phyloP scores from a whole-genome alignment of 192 early-diverging fungal species.

The Radiomyces spectabilis region DNA sequence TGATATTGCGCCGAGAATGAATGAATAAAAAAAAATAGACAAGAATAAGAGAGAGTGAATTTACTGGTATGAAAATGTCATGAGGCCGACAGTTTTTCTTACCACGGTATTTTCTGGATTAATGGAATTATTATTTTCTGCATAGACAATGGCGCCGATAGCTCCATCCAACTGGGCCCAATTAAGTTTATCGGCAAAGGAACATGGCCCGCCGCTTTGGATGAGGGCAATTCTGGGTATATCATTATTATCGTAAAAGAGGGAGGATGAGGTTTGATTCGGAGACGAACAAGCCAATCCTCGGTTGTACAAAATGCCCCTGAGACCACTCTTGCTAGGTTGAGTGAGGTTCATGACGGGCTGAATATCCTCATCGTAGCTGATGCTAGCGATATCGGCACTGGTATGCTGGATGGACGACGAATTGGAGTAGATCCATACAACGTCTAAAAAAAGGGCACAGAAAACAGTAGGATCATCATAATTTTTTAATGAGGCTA shows the following conservation, averaged over 20 bases:
- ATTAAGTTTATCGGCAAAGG: slow-evolving; percentile 23
- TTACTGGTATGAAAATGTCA: too few relatives aligned
- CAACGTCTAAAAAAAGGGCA: neutral
- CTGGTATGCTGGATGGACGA: neutral
- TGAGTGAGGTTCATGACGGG: slow-evolving; percentile 1
- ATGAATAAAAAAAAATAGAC: neutral
- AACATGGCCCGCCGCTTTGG: slow-evolving; percentile 12
- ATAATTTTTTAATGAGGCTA: too few relatives aligned
- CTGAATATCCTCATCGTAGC: neutral
- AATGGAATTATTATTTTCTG: neutral
- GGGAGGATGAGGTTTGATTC: neutral
- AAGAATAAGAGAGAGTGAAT: neutral
- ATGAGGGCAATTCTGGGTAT: slow-evolving; percentile 13
- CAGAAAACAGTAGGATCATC: too few relatives aligned
- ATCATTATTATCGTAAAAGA: neutral
- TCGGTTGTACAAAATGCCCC: slow-evolving; percentile 15
- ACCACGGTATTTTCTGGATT: neutral
- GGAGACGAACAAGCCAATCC: slow-evolving; percentile 3
- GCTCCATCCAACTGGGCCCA: slow-evolving; percentile 25
- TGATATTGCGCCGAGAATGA: neutral
- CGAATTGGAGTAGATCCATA: slow-evolving; percentile 12
- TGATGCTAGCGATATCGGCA: slow-evolving; percentile 1
- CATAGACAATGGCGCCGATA: slow-evolving; percentile 26
- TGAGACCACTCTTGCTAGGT: neutral
- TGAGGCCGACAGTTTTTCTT: too few relatives aligned